Percentiles rank a stretch among this genome's conserved stretches.
phyloP scores from a whole-genome alignment of 176 grass and related monocot genomes.

The Tuctoria greenei region DNA sequence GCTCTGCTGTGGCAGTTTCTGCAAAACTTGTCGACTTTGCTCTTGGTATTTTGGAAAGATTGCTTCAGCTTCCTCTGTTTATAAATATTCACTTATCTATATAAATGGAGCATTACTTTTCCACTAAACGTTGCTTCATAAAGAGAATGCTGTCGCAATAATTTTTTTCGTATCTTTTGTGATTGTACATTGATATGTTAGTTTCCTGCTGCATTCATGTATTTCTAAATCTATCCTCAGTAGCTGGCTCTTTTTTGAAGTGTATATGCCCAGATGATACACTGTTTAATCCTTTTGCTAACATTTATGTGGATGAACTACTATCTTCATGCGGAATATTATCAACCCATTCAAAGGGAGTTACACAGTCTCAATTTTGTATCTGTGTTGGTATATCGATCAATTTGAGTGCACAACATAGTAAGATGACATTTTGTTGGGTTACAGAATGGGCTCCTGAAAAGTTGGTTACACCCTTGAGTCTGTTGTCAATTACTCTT shows the following conservation, averaged over 20 bases:
- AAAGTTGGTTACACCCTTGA: conserved; percentile 20
- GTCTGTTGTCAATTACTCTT: conserved; percentile 21
- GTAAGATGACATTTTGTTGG: background rate
- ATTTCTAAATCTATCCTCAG: background rate
- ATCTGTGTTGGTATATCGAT: background rate
- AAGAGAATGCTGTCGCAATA: conserved; percentile 1
- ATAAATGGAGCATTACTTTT: conserved; percentile 4
- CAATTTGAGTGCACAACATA: background rate
- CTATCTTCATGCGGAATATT: conserved; percentile 5
- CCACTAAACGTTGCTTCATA: background rate
- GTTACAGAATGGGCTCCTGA: conserved; percentile 12
- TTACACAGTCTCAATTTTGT: background rate
- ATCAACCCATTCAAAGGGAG: conserved; percentile 16
- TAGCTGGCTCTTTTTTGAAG: background rate
- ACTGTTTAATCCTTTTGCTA: background rate
- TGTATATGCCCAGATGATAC: background rate
- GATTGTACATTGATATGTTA: background rate
- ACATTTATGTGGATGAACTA: background rate
- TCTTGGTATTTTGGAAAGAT: conserved; percentile 62
- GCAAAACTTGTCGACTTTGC: conserved; percentile 82
- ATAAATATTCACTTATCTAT: conserved; percentile 5
- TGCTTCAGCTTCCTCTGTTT: background rate
- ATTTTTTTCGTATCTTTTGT: conserved; percentile 4
- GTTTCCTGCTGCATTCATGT: background rate
- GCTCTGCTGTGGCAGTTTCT: conserved; percentile 81